phyloP scores from a whole-genome alignment of 2,329 filamentous ascomycete genomes.

The Fusarium penzigii region DNA sequence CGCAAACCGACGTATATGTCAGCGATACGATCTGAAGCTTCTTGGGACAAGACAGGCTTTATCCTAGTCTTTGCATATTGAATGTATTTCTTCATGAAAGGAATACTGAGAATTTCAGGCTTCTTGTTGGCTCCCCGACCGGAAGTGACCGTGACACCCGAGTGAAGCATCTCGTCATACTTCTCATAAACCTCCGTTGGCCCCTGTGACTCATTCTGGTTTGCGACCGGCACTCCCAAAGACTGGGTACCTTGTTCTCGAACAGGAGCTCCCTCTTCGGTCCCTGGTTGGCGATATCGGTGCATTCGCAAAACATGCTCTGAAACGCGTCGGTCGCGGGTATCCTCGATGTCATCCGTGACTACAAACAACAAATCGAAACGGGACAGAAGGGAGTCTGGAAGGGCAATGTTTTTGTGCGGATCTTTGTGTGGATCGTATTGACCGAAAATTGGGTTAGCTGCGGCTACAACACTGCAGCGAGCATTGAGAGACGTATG shows the following conservation, averaged over 20 bases:
- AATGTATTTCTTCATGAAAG: slow-evolving; percentile 99
- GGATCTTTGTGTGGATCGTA: slow-evolving; percentile 99
- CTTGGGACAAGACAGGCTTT: slow-evolving; percentile 87
- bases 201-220: slow-evolving; percentile 69
- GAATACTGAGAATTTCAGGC: slow-evolving; percentile 88
- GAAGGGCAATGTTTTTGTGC: slow-evolving; percentile 96
- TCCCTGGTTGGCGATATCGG: slow-evolving; percentile 86
- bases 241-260: slow-evolving; percentile 84
- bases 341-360: slow-evolving; percentile 96
- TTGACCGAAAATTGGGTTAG: slow-evolving; percentile 97
- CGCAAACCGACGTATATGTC: slow-evolving; percentile 88
- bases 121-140: slow-evolving; percentile 74
- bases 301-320: slow-evolving; percentile 99
- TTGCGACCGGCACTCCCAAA: slow-evolving; percentile 83
- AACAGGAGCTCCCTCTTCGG: slow-evolving; percentile 91
- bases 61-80: slow-evolving; percentile 94
- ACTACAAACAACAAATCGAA: slow-evolving; percentile 98
- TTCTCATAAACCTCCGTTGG: slow-evolving; percentile 94
- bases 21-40: slow-evolving; percentile 88
- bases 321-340: slow-evolving; percentile 84
- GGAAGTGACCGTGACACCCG: slow-evolving; percentile 77
- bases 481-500: slow-evolving; percentile 96
- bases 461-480: slow-evolving; percentile 93
- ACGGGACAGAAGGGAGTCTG: slow-evolving; percentile 94
- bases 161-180: slow-evolving; percentile 93